These are phyloP conservation scores for Russula foetens DNA, from an alignment of 768 basidiomycete genomes.

Conservation along the genomic window DNA sequence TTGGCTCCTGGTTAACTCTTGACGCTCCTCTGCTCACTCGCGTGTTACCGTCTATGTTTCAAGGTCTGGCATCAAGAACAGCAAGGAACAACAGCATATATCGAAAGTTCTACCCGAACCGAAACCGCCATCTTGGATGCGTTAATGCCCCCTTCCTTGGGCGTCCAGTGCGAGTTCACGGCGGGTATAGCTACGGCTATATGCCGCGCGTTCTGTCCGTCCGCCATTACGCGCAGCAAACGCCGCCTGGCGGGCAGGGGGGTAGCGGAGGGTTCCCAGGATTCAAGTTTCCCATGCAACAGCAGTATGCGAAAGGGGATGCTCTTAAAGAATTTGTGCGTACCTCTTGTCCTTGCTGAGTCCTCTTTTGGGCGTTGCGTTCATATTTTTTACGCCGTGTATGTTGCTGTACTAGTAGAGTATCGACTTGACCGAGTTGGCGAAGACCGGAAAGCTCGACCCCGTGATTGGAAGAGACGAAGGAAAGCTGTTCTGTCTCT, in stretches of 20 bases:
- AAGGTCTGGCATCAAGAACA: background rate
- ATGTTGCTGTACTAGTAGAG: constrained; percentile 37
- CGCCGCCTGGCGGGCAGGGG: constrained; percentile 35
- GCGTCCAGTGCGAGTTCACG: background rate
- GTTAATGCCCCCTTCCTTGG: background rate
- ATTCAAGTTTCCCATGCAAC: constrained; percentile 39
- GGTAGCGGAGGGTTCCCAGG: constrained; percentile 49
- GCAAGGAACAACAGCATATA: background rate
- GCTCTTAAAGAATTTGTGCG: constrained; percentile 73
- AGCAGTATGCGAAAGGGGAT: constrained; percentile 70
- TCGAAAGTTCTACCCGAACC: background rate
- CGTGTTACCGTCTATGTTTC: constrained; percentile 4
- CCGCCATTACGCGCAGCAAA: constrained; percentile 42
- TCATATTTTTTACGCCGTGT: background rate
- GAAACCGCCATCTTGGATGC: background rate
- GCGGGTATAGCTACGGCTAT: background rate
- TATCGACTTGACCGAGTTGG: constrained; percentile 77
- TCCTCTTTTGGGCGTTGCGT: background rate
- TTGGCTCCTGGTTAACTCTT: no score
- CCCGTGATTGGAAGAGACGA: constrained; percentile 87
- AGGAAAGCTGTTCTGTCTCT: constrained; percentile 33
- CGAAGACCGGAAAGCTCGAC: constrained; percentile 78
- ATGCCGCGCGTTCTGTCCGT: background rate
- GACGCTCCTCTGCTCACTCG: no score
- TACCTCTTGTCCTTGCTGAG: background rate